A percentile compares a stretch with the other conserved stretches of the same genome.
Evolutionary conservation across 352 stramenopile species (phyloP).

Genomic region (Phytophthora aleatoria): DNA sequence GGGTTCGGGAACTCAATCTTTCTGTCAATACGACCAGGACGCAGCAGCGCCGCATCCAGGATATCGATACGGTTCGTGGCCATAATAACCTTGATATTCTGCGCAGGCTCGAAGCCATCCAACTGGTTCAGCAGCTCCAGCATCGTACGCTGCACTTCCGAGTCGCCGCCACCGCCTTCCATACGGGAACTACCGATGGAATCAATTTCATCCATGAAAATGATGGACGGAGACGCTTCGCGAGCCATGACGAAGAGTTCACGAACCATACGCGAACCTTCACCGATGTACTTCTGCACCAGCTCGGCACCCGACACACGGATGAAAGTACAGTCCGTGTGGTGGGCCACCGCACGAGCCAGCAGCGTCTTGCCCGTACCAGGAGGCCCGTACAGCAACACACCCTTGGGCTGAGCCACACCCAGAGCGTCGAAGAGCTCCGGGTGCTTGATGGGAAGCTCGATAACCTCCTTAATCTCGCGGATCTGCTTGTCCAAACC

Average conservation of each 20-base stretch:
- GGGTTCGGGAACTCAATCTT: slow-evolving; percentile 99
- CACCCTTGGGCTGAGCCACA: slow-evolving; percentile 97
- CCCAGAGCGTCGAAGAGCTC: slow-evolving; percentile 99
- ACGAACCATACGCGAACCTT: slow-evolving; percentile 98
- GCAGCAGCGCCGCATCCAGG: slow-evolving; percentile 95
- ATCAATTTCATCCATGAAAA: slow-evolving; percentile 99
- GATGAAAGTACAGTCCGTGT: slow-evolving; percentile 99
- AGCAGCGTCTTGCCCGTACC: slow-evolving; percentile 99
- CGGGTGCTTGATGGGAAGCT: slow-evolving; percentile 99
- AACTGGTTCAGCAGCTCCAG: slow-evolving; percentile 99
- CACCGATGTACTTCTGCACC: slow-evolving; percentile 99
- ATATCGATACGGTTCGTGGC: slow-evolving; percentile 99
- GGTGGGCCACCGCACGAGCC: slow-evolving; percentile 97
- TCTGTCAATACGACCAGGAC: slow-evolving; percentile 98
- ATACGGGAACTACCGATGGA: slow-evolving; percentile 96
- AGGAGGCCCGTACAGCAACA: slow-evolving; percentile 96
- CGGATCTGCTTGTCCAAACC: slow-evolving; percentile 99
- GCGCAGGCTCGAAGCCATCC: slow-evolving; percentile 95
- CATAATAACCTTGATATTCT: slow-evolving; percentile 99
- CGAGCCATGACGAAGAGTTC: slow-evolving; percentile 99
- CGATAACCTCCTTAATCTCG: slow-evolving; percentile 99
- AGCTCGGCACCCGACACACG: slow-evolving; percentile 98
- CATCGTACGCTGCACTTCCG: slow-evolving; percentile 99
- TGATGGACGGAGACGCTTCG: slow-evolving; percentile 98
- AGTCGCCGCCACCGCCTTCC: slow-evolving; percentile 95